These are phyloP conservation scores for Neopestalotiopsis clavispora DNA, from an alignment of 2,329 filamentous ascomycete genomes.

Conservation along the genomic window DNA sequence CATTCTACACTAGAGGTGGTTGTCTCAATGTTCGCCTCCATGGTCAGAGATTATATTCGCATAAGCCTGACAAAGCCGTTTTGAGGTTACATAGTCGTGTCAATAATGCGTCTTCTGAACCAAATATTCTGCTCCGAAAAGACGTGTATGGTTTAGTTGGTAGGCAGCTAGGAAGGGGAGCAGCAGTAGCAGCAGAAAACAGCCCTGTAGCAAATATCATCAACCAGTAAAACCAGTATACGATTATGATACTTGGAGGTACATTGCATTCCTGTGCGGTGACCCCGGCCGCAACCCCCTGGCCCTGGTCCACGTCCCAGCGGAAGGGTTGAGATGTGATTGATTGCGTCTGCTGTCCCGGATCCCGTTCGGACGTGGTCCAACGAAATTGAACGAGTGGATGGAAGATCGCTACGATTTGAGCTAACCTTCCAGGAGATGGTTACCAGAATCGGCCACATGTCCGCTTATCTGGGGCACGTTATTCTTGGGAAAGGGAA, in stretches of 20 bases:
- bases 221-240: background rate
- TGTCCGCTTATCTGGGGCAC: slow-evolving; percentile 17
- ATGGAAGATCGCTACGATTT: slow-evolving; percentile 17
- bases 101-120: background rate
- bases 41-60: background rate
- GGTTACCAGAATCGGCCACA: slow-evolving; percentile 14
- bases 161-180: background rate
- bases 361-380: slow-evolving; percentile 15
- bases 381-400: slow-evolving; percentile 9
- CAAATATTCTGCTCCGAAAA: background rate
- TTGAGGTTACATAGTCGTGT: background rate
- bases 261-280: background rate
- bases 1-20: background rate
- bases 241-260: slow-evolving; percentile 7
- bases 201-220: background rate
- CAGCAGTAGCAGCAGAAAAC: background rate
- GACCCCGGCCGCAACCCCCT: background rate
- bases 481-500: slow-evolving; percentile 13
- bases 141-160: background rate
- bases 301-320: slow-evolving; percentile 13
- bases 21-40: background rate
- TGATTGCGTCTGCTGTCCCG: slow-evolving; percentile 11
- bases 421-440: slow-evolving; percentile 1
- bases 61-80: background rate
- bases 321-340: slow-evolving; percentile 19